These are phyloP conservation scores for Chaetomiaceae sp. DNA, from an alignment of 2,329 filamentous ascomycete genomes.

Conservation along the genomic window DNA sequence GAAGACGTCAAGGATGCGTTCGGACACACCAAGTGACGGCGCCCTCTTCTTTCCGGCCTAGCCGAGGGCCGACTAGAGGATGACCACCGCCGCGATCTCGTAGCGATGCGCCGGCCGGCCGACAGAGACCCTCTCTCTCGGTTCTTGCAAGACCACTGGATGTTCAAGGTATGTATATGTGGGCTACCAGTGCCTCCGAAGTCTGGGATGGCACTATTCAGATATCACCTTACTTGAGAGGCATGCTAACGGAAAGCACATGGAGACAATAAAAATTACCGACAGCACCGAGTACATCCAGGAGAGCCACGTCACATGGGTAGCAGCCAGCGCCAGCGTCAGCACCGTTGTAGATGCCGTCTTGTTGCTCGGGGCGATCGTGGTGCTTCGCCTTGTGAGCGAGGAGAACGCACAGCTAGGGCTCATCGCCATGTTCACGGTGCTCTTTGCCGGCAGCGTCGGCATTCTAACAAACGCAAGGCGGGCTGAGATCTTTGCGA, in stretches of 20 bases:
- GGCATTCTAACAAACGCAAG: conserved; percentile 11
- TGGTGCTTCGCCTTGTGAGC: neutral
- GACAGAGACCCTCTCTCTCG: conserved; percentile 5
- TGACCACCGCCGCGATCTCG: neutral
- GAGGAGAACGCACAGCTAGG: conserved; percentile 2
- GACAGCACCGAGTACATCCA: conserved; percentile 3
- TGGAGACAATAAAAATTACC: neutral
- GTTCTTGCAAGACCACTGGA: conserved; percentile 8
- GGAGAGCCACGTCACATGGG: neutral
- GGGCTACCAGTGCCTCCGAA: too few relatives aligned
- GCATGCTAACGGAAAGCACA: too few relatives aligned
- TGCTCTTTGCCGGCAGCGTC: conserved; percentile 7
- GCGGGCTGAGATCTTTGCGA: conserved; percentile 10
- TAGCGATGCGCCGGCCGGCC: neutral
- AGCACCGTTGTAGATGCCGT: conserved; percentile 3
- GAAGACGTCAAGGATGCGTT: too few relatives aligned
- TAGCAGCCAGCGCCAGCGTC: neutral
- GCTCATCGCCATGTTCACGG: conserved; percentile 1
- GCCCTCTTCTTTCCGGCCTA: conserved; percentile 2
- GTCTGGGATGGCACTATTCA: too few relatives aligned
- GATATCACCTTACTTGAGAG: too few relatives aligned
- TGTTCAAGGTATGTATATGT: too few relatives aligned
- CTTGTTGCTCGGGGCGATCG: conserved; percentile 4
- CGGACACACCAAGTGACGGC: neutral
- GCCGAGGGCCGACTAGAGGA: neutral